Base-by-base conservation (phyloP, 345 rosid genomes). In the Hypericum perforatum region DNA sequence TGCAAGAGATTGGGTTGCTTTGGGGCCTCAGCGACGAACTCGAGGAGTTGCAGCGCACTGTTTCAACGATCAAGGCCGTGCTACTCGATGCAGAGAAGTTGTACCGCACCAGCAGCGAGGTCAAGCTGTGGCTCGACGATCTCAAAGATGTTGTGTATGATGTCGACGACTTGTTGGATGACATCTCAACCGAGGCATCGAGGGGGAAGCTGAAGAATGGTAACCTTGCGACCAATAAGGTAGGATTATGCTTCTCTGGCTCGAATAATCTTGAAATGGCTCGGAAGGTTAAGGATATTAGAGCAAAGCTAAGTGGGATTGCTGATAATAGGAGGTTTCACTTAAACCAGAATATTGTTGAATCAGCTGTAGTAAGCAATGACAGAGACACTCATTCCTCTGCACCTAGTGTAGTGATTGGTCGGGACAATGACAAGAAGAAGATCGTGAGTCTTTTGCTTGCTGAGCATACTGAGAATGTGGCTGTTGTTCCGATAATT, bases 171-270 rank as follows among this genome's bases (percentile, higher is more conserved):
- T 36, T 45, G 29, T 41, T 57, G 8, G 61, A 57, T 32, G 61
- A 57, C 32, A 12, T 57, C 40, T 39, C 44, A n/a, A 57, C 52
- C 43, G 39, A 57, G 39, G 52, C 43, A 15, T 37, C 10, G 16
- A 40, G 42, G 38, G 3, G 32, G n/a, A 9, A 38, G 1, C 6
- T n/a, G 42, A 37, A 36, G 12, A 7, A 11, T 3, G 16, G 3
- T 9, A 13, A n/a, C 13, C 6, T 8, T 0, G 15, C 3, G 8
- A 11, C 22, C 22, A 12, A 46, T 2, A 22, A 46, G 49, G 49
- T 46, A 46, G 9, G 6, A 1, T 13, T 7, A 8, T 46, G 6
- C 22, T 46, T 46, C 16, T 46, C 49, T 7, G 16, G 22, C 22
- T 46, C 49, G 0, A 13, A 46, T 13, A 16, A 22, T 12, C 16